Conservation (phyloP, 768 basidiomycete genomes). For the Phanerochaete sordida region DNA sequence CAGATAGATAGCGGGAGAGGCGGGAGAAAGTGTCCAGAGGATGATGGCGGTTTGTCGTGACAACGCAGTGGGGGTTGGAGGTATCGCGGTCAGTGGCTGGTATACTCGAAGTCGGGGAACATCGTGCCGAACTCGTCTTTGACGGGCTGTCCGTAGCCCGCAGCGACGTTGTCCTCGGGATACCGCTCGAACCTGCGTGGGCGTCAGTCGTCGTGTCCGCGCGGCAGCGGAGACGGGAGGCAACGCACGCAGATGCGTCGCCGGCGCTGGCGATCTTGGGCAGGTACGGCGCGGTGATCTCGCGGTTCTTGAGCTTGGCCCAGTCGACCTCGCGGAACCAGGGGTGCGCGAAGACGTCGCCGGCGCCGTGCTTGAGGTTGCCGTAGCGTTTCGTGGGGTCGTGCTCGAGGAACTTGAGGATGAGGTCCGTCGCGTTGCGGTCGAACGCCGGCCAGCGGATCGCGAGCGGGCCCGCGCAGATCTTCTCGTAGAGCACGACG, state of each 20-base stretch:
- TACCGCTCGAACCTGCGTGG: constrained; percentile 67
- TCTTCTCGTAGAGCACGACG: constrained; percentile 88
- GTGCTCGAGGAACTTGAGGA: constrained; percentile 84
- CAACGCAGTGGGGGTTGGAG: not conserved
- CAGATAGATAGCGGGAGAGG: not conserved
- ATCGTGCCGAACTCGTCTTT: constrained; percentile 60
- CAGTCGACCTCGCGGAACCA: constrained; percentile 97
- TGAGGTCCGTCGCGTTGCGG: constrained; percentile 79
- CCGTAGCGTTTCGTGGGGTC: constrained; percentile 89
- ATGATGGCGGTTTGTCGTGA: not conserved
- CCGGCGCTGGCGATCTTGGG: constrained; percentile 91
- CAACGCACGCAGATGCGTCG: constrained; percentile 91
- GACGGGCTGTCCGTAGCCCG: constrained; percentile 54
- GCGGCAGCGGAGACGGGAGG: not conserved
- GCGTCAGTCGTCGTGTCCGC: constrained; percentile 1
- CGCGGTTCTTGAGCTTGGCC: constrained; percentile 72
- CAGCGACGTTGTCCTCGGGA: constrained; percentile 66
- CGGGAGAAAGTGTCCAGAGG: not conserved
- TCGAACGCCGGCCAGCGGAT: constrained; percentile 83
- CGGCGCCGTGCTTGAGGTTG: constrained; percentile 82
- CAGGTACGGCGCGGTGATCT: constrained; percentile 94
- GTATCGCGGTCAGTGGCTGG: constrained; percentile 18
- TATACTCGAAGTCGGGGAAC: constrained; percentile 83
- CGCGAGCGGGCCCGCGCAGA: constrained; percentile 66
- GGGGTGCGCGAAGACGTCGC: constrained; percentile 87